A percentile compares a stretch with the other conserved stretches of the same genome.
Conservation (phyloP, 148 eudicot genomes). For the Rhododendron ferrugineum region DNA sequence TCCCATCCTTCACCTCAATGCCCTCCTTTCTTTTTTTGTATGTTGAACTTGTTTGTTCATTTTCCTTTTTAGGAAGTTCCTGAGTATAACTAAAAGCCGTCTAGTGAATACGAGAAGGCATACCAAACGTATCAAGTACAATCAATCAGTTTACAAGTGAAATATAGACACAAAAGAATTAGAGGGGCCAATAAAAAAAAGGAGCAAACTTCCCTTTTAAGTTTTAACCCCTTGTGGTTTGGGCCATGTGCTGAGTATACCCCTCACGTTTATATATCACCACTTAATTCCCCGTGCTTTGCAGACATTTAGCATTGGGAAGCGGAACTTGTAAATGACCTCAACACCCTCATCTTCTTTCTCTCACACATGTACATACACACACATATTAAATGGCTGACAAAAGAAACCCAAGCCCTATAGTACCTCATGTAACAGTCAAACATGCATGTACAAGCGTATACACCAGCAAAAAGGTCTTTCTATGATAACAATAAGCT, state of each 20-base stretch:
- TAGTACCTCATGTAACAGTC: not conserved
- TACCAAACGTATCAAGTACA: not conserved
- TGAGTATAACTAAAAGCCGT: not conserved
- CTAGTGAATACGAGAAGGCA: not conserved
- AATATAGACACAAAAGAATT: not conserved
- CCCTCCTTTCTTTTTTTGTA: not conserved
- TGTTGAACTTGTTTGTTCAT: not conserved
- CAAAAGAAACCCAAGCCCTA: not conserved
- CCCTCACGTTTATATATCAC: not conserved
- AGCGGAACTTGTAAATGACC: not conserved
- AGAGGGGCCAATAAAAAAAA: not conserved
- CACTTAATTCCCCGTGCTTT: not conserved
- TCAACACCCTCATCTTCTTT: not conserved
- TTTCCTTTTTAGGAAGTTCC: not conserved
- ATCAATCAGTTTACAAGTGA: not conserved
- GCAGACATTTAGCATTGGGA: not conserved
- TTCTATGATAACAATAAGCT: not conserved
- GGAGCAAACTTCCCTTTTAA: not conserved
- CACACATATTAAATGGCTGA: not conserved
- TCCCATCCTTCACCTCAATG: not conserved
- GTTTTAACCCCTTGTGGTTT: not conserved
- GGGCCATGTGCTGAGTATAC: not conserved
- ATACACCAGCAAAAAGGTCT: not conserved
- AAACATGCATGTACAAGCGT: not conserved
- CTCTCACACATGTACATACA: not conserved